Evolutionary conservation across 768 basidiomycete genomes (phyloP).

Genomic region (Tylopilus cervinicoccineus): DNA sequence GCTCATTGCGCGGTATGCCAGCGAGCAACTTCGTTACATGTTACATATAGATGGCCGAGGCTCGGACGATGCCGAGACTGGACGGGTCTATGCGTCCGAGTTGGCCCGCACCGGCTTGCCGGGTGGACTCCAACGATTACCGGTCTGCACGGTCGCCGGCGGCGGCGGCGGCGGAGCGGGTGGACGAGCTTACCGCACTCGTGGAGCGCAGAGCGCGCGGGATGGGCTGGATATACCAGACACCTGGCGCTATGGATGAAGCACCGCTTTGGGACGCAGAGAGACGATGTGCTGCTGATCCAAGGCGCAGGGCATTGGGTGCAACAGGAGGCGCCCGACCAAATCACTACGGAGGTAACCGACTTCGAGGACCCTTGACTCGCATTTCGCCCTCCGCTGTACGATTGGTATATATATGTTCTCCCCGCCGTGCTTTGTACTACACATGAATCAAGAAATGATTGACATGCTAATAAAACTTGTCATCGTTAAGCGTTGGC

Average conservation of each 20-base stretch:
- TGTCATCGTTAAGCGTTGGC: slow-evolving; percentile 16
- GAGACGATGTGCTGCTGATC: slow-evolving; percentile 48
- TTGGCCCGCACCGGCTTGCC: slow-evolving; percentile 56
- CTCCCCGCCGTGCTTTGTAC: neutral
- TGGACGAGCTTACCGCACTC: slow-evolving; percentile 43
- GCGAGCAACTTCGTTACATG: slow-evolving; percentile 24
- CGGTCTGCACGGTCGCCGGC: slow-evolving; percentile 34
- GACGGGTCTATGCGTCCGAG: slow-evolving; percentile 42
- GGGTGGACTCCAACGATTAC: slow-evolving; percentile 59
- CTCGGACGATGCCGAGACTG: slow-evolving; percentile 40
- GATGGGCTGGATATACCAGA: slow-evolving; percentile 65
- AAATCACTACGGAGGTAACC: slow-evolving; percentile 38
- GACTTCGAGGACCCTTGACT: too few relatives aligned
- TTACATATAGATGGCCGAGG: slow-evolving; percentile 53
- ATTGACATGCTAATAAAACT: slow-evolving; percentile 16
- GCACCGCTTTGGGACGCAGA: slow-evolving; percentile 30
- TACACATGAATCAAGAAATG: slow-evolving; percentile 12
- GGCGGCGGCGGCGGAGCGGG: slow-evolving; percentile 33
- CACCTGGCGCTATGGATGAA: slow-evolving; percentile 45
- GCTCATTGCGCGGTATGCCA: slow-evolving; percentile 35
- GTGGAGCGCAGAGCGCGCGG: slow-evolving; percentile 39
- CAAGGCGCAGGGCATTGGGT: slow-evolving; percentile 63
- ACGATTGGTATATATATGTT: neutral
- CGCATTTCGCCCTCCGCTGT: neutral
- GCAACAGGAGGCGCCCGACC: slow-evolving; percentile 50